Evolutionary conservation across 1,139 yeast species (phyloP), one percentile per base, ranked within the genome.

Genomic region (Nakaseomyces kungkrabaensis): DNA sequence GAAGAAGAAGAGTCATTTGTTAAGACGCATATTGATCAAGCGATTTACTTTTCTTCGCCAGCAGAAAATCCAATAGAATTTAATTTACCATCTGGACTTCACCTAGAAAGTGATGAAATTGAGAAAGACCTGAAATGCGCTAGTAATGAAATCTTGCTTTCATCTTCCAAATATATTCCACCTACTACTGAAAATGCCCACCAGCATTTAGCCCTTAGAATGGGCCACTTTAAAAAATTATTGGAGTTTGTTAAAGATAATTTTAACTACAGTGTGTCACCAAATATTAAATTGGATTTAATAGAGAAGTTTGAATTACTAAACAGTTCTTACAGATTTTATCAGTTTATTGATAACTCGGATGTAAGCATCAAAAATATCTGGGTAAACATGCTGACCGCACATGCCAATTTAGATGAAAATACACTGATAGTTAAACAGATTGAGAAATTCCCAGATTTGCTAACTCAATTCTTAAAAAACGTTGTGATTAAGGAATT

Each of bases 1-100:
- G 50, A 47, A 1, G 40, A 54, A 5, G 58, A 59, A 6, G 41
- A 58, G 7, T 55, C 72, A 3, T 71, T 79, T 50, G 72, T 83
- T 45, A 83, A 82, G 61, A 77, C 88, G 0, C 88, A 81, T 56
- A 76, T 89, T 29, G 94, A 85, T 58, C 97, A 89, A 65, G 95
- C 88, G 0, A 78, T 89, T 1, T 84, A 81, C 59, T 72, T 72
- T 50, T 67, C 70, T 1, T 62, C 62, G 4, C 64, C 60, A 22
- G 49, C 50, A 33, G 60, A 48, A 59, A 78, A 70, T 47, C 85
- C 78, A 52, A 62, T 89, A 29, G 78, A 79, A 43, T 88, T 87
- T 63, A 75, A 77, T 56, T 63, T 77, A 43, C 69, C 75, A 13
- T 59, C 67, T 13, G 72, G 68, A 32, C 59, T 60, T 5, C 62